These are phyloP conservation scores for Alternaria gansuensis DNA, from an alignment of 2,329 filamentous ascomycete genomes.

Conservation along the genomic window DNA sequence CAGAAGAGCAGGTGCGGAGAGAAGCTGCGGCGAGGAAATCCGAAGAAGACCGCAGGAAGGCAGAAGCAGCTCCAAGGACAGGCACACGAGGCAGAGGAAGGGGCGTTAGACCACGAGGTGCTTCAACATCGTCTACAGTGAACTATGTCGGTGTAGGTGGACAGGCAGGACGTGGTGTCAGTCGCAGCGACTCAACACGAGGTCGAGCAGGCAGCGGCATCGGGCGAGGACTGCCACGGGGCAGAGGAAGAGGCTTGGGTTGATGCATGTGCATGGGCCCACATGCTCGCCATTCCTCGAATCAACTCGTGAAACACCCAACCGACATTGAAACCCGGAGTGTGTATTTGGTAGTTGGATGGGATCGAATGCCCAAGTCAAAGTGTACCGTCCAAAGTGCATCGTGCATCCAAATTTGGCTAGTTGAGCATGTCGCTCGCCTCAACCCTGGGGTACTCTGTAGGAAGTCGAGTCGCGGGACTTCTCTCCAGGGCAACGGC, in stretches of 20 bases:
- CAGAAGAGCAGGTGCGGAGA: conserved; percentile 79
- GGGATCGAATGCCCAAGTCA: not conserved
- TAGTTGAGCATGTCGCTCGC: not conserved
- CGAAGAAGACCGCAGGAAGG: conserved; percentile 63
- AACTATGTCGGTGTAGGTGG: conserved; percentile 57
- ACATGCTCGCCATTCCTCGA: not conserved
- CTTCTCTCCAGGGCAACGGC: not conserved
- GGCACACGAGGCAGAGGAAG: conserved; percentile 50
- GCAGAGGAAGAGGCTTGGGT: conserved; percentile 42
- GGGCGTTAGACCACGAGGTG: conserved; percentile 47
- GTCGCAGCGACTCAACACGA: conserved; percentile 56
- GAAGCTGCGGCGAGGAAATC: conserved; percentile 69
- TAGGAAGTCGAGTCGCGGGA: not conserved
- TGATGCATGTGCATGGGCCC: conserved; percentile 14
- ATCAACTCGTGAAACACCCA: not conserved
- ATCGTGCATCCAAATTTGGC: not conserved
- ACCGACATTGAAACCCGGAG: not conserved
- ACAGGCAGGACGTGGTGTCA: conserved; percentile 59
- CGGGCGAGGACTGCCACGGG: conserved; percentile 52
- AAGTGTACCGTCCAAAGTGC: not conserved
- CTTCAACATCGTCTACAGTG: conserved; percentile 44
- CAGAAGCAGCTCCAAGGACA: conserved; percentile 64
- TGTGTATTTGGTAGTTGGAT: not conserved
- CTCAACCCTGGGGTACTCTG: not conserved
- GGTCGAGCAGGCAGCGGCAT: conserved; percentile 57